Conservation (phyloP, 495 filamentous ascomycete genomes). For the Cercophora samala region DNA sequence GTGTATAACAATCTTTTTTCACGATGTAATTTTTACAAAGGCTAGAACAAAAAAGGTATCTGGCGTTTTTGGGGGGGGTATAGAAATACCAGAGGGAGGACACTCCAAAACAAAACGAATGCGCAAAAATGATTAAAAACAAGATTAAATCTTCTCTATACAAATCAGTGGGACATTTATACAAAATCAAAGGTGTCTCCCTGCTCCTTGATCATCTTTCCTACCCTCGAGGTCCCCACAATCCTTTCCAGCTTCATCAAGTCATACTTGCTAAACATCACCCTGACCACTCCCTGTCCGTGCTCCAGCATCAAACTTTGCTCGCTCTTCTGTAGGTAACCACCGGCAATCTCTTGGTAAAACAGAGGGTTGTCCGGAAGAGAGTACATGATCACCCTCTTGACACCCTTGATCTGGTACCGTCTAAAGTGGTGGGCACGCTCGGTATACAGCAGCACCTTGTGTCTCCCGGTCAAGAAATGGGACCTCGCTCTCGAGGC, state of each 20-base stretch:
- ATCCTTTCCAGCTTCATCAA: slow-evolving; percentile 81
- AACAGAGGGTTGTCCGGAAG: slow-evolving; percentile 86
- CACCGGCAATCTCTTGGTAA: slow-evolving; percentile 82
- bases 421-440: slow-evolving; percentile 91
- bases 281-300: slow-evolving; percentile 57
- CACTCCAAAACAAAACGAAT: not conserved
- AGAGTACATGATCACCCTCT: slow-evolving; percentile 77
- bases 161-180: slow-evolving; percentile 13
- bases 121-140: not conserved
- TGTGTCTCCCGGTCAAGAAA: slow-evolving; percentile 77
- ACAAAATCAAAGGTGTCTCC: slow-evolving; percentile 89
- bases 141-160: slow-evolving; percentile 4
- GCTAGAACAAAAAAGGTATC: slow-evolving; percentile 6
- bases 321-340: slow-evolving; percentile 57
- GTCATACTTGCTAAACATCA: slow-evolving; percentile 86
- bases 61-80: slow-evolving; percentile 4
- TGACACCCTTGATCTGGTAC: slow-evolving; percentile 74
- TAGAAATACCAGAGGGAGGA: not conserved
- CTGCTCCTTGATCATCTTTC: slow-evolving; percentile 68
- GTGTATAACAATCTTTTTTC: slow-evolving; percentile 7
- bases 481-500: slow-evolving; percentile 80
- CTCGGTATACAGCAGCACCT: slow-evolving; percentile 84
- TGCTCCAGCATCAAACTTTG: slow-evolving; percentile 49
- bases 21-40: slow-evolving; percentile 7
- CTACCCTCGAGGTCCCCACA: slow-evolving; percentile 73